Evolutionary conservation across 345 rosid genomes (phyloP), one percentile per base, ranked within the genome.

Genomic region (Hypericum androsaemum): DNA sequence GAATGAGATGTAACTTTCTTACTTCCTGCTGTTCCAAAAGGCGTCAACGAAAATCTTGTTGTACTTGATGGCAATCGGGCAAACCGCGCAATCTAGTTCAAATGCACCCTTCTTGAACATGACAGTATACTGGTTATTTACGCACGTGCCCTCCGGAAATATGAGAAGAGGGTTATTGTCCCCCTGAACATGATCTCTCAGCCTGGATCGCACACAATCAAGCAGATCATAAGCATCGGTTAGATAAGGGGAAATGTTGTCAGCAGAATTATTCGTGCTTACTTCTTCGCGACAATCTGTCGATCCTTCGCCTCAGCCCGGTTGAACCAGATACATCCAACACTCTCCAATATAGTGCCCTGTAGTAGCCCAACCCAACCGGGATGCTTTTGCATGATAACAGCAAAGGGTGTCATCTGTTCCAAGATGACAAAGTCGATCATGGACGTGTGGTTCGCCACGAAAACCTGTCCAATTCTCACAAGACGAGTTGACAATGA

Each of bases 21-120:
- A 94, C 99, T 88, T 94, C 66, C 89, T 66, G 81, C 95, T 94
- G 60, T 94, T 94, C 99, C 99, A 94, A 71, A 94, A 94, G 38
- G 99, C 99, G 62, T 94, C 99, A 51, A 88, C 99, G 56, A 94
- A 94, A 54, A 88, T 86, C 72, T 86, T 88, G 50, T 94, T 94
- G 82, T 94, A 86, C 74, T 88, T 94, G 73, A 94, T 86, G 58
- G 97, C 96, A 14, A 94, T 46, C 38, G 99, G 99, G 64, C 99
- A 94, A 54, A 94, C 92, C 12, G 97, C 81, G 72, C 89, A 85
- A 53, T 74, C 99, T 15, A 88, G 84, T 74, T 94, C 99, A 64
- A 94, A 94, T 39, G 99, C 94, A 54, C 99, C 99, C 97, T 94
- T 94, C 74, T 94, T 94, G 66, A 94, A 94, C 99, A 94, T 94